phyloP scores from a whole-genome alignment of 2,329 filamentous ascomycete genomes.

The Aspergillus quadrilineatus region DNA sequence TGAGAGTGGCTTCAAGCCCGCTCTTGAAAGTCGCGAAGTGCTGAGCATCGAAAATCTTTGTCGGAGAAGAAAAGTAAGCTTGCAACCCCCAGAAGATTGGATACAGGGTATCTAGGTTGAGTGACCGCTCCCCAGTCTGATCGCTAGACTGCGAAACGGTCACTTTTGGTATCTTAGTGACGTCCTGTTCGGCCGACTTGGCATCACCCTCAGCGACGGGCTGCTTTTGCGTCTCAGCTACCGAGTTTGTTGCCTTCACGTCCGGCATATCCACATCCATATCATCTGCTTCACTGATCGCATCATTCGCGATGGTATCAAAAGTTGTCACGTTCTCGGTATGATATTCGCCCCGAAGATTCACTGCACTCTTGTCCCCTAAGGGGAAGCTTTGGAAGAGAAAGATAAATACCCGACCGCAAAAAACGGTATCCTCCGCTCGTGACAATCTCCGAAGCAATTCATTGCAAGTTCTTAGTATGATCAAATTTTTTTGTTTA shows the following conservation, averaged over 20 bases:
- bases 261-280: constrained; percentile 67
- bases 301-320: constrained; percentile 56
- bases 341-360: constrained; percentile 92
- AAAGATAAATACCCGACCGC: constrained; percentile 96
- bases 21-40: constrained; percentile 67
- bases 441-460: constrained; percentile 89
- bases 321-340: constrained; percentile 89
- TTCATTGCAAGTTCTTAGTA: constrained; percentile 93
- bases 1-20: constrained; percentile 62
- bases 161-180: constrained; percentile 26
- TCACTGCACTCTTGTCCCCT: constrained; percentile 95
- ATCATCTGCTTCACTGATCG: constrained; percentile 45
- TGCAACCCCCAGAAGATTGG: constrained; percentile 93
- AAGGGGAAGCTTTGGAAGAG: constrained; percentile 97
- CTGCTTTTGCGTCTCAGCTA: constrained; percentile 33
- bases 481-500: constrained; percentile 79
- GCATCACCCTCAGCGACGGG: constrained; percentile 18
- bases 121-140: constrained; percentile 37
- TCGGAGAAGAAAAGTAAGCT: constrained; percentile 86
- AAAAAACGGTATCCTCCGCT: constrained; percentile 95
- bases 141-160: constrained; percentile 24
- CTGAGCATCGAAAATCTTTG: constrained; percentile 69
- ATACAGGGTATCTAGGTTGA: constrained; percentile 74
- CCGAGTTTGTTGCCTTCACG: constrained; percentile 35
- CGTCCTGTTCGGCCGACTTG: constrained; percentile 16